Percentiles rank a stretch among this genome's conserved stretches.
Conservation (phyloP, 2,329 filamentous ascomycete species). For the Ceratocystis colombiana region DNA sequence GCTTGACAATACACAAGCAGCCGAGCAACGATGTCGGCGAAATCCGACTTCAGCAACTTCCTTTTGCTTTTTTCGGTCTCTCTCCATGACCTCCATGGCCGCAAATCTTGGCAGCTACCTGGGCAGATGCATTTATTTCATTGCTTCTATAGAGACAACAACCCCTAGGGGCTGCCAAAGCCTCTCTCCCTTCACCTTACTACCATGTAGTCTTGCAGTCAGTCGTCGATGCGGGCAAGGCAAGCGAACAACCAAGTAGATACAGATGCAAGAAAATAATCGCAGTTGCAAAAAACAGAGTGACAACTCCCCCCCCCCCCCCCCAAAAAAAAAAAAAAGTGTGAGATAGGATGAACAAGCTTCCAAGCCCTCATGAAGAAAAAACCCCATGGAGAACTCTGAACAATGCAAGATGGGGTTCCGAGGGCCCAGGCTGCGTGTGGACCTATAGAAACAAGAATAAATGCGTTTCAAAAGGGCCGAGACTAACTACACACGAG, state of each 20-base stretch:
- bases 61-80: background rate
- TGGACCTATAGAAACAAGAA: constrained; percentile 6
- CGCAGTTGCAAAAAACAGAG: too few relatives aligned
- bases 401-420: background rate
- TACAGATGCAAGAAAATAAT: too few relatives aligned
- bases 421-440: background rate
- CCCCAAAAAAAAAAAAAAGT: background rate
- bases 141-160: too few relatives aligned
- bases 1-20: background rate
- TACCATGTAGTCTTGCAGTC: too few relatives aligned
- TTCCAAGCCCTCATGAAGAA: background rate
- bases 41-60: background rate
- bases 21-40: constrained; percentile 9
- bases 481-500: constrained; percentile 2
- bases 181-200: too few relatives aligned
- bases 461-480: constrained; percentile 6
- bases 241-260: too few relatives aligned
- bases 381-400: background rate
- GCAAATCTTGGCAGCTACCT: too few relatives aligned
- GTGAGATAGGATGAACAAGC: constrained; percentile 6
- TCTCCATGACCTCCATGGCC: too few relatives aligned
- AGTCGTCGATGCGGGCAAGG: too few relatives aligned
- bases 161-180: too few relatives aligned
- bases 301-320: too few relatives aligned
- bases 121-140: too few relatives aligned